Base-by-base conservation (phyloP, 2,329 filamentous ascomycete genomes). In the Claviceps sp. region DNA sequence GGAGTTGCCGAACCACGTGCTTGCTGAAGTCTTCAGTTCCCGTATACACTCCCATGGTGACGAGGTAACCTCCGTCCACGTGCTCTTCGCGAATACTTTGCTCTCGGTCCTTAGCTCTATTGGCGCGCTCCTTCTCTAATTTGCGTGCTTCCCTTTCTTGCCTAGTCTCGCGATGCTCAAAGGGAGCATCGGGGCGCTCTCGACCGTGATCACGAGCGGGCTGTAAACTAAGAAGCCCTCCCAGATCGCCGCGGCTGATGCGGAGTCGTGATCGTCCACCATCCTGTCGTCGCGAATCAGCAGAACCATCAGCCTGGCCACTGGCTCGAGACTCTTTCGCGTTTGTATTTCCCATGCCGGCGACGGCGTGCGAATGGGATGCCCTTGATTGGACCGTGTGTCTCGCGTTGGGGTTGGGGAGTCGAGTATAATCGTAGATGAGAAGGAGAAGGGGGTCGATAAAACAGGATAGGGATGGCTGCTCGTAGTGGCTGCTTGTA, bases 21-120 rank as follows among this genome's bases (percentile, higher is more conserved):
- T 97, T 97, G 73, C 81, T 95, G 65, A 91, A 98, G 68, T 98
- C 93, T 68, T 98, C 93, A 0, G 82, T 73, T 0, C 91, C 90
- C 22, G 88, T 91, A 64, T 98, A 98, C 48, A 90, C 87, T 38
- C 93, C 93, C 63, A 95, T 80, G 0, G 93, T 98, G 37, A 98
- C 93, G 47, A 98, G 72, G 70, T 84, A 98, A 22, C 93, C 93
- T 20, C 93, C 93, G 67, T 98, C 93, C 3, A 97, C 86, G 65
- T 90, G 82, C 65, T 98, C 93, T 61, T 96, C 90, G 57, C 76
- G 82, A 71, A 97, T 82, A 63, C 93, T 98, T 58, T 86, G 79
- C 67, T 95, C 90, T 47, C 93, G 81, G 66, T 98, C 93, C 65
- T 88, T 88, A 44, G 85, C 70, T 53, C 93, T 77, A 40, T 79